A percentile compares a stretch with the other conserved stretches of the same genome.
These are phyloP conservation scores for Boletus sp. DNA, from an alignment of 768 basidiomycete species.

Conservation along the genomic window DNA sequence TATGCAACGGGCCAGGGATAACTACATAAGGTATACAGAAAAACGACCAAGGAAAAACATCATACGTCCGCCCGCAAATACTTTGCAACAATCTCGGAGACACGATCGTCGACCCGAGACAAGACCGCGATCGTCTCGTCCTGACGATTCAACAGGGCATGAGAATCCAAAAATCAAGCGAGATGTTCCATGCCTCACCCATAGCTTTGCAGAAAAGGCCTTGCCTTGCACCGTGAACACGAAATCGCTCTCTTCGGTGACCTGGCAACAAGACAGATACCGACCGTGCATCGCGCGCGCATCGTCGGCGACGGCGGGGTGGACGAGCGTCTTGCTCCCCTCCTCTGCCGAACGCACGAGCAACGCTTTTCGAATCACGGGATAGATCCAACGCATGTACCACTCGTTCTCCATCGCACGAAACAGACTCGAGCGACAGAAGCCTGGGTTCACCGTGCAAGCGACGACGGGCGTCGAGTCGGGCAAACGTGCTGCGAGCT, in stretches of 20 bases:
- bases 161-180: neutral
- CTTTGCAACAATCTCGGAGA: conserved; percentile 16
- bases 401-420: conserved; percentile 17
- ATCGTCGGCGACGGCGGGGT: conserved; percentile 23
- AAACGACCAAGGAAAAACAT: neutral
- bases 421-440: conserved; percentile 29
- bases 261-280: conserved; percentile 24
- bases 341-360: conserved; percentile 28
- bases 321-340: conserved; percentile 34
- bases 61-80: conserved; percentile 1
- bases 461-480: conserved; percentile 22
- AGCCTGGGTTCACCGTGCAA: conserved; percentile 32
- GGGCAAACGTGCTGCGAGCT: conserved; percentile 27
- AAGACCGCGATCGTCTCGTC: conserved; percentile 17
- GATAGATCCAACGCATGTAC: conserved; percentile 1
- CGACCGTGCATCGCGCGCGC: conserved; percentile 21
- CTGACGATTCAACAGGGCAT: neutral
- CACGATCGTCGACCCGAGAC: conserved; percentile 13
- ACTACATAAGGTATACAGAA: neutral
- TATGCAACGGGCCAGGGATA: neutral
- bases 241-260: conserved; percentile 30
- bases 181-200: conserved; percentile 21
- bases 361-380: conserved; percentile 9
- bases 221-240: conserved; percentile 28
- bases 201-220: conserved; percentile 24